A percentile compares a stretch with the other conserved stretches of the same genome.
Evolutionary conservation across 176 grass and related monocot genomes (phyloP).

Genomic region (Raddia distichophylla): DNA sequence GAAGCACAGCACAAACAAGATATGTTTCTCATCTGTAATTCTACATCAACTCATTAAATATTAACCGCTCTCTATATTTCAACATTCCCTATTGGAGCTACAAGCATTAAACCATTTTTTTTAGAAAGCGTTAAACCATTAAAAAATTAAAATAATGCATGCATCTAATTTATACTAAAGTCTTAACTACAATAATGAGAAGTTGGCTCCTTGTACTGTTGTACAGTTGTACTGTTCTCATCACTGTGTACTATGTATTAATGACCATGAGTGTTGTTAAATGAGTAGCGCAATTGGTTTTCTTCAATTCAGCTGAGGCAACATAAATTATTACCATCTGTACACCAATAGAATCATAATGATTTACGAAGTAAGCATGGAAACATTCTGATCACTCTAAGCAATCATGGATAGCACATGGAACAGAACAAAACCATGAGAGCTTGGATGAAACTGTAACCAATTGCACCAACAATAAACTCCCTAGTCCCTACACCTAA

Average conservation of each 20-base stretch:
- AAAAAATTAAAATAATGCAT: background rate
- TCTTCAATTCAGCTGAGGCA: background rate
- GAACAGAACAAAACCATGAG: constrained; percentile 17
- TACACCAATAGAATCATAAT: background rate
- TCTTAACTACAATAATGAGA: background rate
- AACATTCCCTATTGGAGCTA: background rate
- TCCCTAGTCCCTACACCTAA: background rate
- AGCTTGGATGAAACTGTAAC: background rate
- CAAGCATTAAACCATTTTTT: background rate
- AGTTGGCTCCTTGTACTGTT: background rate
- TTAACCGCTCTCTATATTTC: background rate
- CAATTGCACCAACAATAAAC: background rate
- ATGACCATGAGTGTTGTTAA: background rate
- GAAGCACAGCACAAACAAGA: background rate
- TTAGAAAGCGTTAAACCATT: background rate
- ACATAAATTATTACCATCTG: background rate
- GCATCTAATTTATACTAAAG: constrained; percentile 12
- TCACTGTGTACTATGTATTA: background rate
- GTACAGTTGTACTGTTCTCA: background rate
- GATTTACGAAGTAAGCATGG: background rate
- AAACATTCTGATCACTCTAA: background rate
- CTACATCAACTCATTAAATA: constrained; percentile 6
- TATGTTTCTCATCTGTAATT: background rate
- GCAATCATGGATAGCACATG: constrained; percentile 11
- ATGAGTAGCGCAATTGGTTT: background rate